A percentile compares a stretch with the other conserved stretches of the same genome.
Evolutionary conservation across 495 filamentous ascomycete species (phyloP).

Genomic region (Penicillium mononematosum): DNA sequence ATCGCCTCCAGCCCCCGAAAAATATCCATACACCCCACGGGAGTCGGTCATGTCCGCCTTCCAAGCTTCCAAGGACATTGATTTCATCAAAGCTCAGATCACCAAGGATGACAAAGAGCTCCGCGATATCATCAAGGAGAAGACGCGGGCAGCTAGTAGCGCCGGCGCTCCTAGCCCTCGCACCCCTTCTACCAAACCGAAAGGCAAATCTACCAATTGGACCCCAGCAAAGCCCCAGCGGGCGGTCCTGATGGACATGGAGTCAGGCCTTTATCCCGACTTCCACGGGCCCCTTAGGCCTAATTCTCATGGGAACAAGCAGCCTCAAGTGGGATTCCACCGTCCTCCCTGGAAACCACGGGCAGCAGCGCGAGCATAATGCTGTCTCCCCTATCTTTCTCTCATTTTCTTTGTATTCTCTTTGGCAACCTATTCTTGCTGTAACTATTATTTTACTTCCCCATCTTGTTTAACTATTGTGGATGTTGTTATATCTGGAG

Average conservation of each 20-base stretch:
- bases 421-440: conserved; percentile 12
- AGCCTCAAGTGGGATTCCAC: conserved; percentile 31
- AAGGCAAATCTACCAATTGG: conserved; percentile 23
- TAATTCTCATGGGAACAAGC: conserved; percentile 25
- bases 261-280: conserved; percentile 38
- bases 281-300: conserved; percentile 30
- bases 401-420: conserved; percentile 15
- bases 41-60: conserved; percentile 76
- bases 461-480: conserved; percentile 19
- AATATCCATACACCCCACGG: conserved; percentile 66
- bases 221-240: conserved; percentile 42
- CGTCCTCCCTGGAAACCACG: conserved; percentile 40
- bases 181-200: conserved; percentile 19
- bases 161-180: conserved; percentile 18
- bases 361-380: conserved; percentile 36
- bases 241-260: conserved; percentile 49
- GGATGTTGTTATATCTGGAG: conserved; percentile 20
- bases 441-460: conserved; percentile 4
- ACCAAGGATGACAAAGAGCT: conserved; percentile 72
- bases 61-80: conserved; percentile 49
- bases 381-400: conserved; percentile 1
- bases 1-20: conserved; percentile 51
- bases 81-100: conserved; percentile 82
- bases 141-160: conserved; percentile 25
- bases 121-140: conserved; percentile 65